phyloP scores from a whole-genome alignment of 768 basidiomycete genomes.

The Pleurotus tuoliensis region DNA sequence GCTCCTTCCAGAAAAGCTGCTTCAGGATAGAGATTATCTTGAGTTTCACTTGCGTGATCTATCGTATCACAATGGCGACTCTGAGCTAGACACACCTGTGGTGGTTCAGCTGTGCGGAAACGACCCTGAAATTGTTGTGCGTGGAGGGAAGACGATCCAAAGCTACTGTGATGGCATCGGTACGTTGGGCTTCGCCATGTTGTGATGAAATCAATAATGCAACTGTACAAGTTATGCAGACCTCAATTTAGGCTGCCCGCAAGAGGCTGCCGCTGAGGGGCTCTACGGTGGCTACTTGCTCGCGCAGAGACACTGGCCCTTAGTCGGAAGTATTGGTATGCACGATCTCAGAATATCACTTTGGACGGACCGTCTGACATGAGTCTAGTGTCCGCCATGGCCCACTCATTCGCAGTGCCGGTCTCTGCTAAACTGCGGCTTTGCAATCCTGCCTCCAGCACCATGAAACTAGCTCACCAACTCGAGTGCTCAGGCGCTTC shows the following conservation, averaged over 20 bases:
- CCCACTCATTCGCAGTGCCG: constrained; percentile 58
- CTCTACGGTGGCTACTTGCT: constrained; percentile 79
- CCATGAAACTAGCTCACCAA: constrained; percentile 49
- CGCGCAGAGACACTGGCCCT: constrained; percentile 66
- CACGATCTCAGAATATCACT: neutral
- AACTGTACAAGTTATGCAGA: constrained; percentile 37
- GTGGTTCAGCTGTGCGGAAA: constrained; percentile 76
- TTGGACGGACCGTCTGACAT: neutral
- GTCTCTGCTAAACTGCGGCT: constrained; percentile 61
- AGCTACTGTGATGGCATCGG: constrained; percentile 67
- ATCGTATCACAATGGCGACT: constrained; percentile 19
- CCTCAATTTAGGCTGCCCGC: constrained; percentile 80
- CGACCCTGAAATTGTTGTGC: constrained; percentile 55
- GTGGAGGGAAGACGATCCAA: constrained; percentile 58
- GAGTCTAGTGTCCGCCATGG: constrained; percentile 57
- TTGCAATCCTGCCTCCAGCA: constrained; percentile 50
- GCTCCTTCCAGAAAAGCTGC: constrained; percentile 58
- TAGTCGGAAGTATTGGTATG: constrained; percentile 62
- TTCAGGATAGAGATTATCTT: constrained; percentile 62
- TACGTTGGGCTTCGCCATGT: constrained; percentile 21
- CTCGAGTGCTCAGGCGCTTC: constrained; percentile 65
- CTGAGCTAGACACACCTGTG: constrained; percentile 38
- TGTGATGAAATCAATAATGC: constrained; percentile 4
- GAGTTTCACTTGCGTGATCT: constrained; percentile 62
- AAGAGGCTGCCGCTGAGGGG: constrained; percentile 58